Conservation (phyloP, 2,329 filamentous ascomycete species). For the Colletotrichum sp. region DNA sequence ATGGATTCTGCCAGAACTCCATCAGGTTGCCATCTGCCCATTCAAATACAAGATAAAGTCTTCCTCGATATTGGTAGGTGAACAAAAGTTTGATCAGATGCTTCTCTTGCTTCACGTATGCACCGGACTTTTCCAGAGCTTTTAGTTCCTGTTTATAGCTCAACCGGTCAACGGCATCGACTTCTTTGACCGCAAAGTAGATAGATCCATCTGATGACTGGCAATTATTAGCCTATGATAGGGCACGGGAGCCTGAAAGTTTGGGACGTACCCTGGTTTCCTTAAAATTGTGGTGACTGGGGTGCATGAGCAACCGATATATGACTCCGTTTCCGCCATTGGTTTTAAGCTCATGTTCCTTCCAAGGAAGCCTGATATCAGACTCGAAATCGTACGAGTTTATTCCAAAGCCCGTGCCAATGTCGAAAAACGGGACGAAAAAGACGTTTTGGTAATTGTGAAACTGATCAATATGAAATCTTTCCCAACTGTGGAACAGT, state of each 20-base stretch:
- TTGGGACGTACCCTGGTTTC: neutral
- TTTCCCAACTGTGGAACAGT: neutral
- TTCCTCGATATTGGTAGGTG: slow-evolving; percentile 4
- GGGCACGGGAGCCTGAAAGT: neutral
- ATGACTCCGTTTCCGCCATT: neutral
- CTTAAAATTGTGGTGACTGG: neutral
- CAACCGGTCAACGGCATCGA: neutral
- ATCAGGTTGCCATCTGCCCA: slow-evolving; percentile 23
- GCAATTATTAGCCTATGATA: neutral
- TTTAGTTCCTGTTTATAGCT: neutral
- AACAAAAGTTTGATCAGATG: slow-evolving; percentile 19
- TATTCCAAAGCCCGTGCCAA: neutral
- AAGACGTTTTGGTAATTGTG: slow-evolving; percentile 1
- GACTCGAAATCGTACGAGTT: neutral
- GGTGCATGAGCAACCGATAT: neutral
- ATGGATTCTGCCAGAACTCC: neutral
- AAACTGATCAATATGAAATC: slow-evolving; percentile 3
- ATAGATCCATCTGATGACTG: neutral
- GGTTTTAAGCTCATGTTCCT: neutral
- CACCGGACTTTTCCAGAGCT: neutral
- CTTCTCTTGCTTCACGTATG: neutral
- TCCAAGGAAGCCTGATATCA: neutral
- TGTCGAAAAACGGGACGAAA: neutral
- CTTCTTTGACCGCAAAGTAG: slow-evolving; percentile 11
- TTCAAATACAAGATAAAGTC: slow-evolving; percentile 19